Evolutionary conservation across 352 stramenopile genomes (phyloP).

Genomic region (Phytophthora rubi): DNA sequence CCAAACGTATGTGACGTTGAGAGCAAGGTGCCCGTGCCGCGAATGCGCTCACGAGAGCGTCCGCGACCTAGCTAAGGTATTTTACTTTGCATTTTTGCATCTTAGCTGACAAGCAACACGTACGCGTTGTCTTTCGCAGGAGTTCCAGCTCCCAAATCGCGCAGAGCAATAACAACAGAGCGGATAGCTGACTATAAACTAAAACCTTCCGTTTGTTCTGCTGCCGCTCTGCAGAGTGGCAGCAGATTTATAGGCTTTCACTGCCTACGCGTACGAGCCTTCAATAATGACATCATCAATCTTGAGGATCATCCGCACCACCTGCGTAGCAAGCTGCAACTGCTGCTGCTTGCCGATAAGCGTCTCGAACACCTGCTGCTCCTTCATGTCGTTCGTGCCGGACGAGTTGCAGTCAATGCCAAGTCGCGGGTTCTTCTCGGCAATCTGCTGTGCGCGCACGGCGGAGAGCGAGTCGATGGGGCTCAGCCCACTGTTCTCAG

Average conservation of each 20-base stretch:
- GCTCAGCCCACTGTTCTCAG: conserved; percentile 98
- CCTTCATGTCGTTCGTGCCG: conserved; percentile 97
- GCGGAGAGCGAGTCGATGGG: conserved; percentile 98
- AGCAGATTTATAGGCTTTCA: conserved; percentile 32
- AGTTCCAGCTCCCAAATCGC: too few species aligned
- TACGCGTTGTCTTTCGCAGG: too few species aligned
- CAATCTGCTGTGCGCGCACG: conserved; percentile 95
- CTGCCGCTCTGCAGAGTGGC: conserved; percentile 6
- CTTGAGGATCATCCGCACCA: conserved; percentile 99
- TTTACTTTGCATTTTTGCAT: too few species aligned
- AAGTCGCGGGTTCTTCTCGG: conserved; percentile 95
- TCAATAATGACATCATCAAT: conserved; percentile 99
- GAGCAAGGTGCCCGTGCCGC: too few species aligned
- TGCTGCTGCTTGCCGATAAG: conserved; percentile 99
- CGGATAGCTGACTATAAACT: conserved; percentile 35
- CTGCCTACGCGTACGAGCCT: conserved; percentile 86
- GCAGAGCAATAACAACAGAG: background rate
- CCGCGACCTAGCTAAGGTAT: too few species aligned
- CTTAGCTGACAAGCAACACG: too few species aligned
- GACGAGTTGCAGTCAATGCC: conserved; percentile 97
- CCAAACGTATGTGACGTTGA: too few species aligned
- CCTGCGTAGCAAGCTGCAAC: conserved; percentile 98
- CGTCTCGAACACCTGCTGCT: conserved; percentile 99
- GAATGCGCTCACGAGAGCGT: too few species aligned
- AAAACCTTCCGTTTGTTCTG: conserved; percentile 37